phyloP scores from a whole-genome alignment of 2,329 filamentous ascomycete species.

The Nectriaceae sp. region DNA sequence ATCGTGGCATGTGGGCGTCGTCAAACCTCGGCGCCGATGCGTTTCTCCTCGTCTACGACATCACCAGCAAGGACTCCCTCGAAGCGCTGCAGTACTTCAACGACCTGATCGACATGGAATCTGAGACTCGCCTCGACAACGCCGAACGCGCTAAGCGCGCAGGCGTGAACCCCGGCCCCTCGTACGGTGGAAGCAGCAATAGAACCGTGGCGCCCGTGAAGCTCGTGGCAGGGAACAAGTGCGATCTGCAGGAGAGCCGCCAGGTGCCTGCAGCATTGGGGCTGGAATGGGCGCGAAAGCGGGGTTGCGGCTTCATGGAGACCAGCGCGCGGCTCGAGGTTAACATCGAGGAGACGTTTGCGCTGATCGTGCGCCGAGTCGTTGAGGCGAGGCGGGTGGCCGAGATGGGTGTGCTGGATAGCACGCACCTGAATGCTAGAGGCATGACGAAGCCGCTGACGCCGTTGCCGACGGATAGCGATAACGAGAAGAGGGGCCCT shows the following conservation, averaged over 20 bases:
- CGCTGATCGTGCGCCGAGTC: slow-evolving; percentile 64
- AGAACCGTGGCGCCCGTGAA: slow-evolving; percentile 72
- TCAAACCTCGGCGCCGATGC: slow-evolving; percentile 79
- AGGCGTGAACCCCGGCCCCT: slow-evolving; percentile 33
- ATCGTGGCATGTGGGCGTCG: slow-evolving; percentile 82
- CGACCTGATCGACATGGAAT: slow-evolving; percentile 81
- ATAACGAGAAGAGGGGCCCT: slow-evolving; percentile 48
- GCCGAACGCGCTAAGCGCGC: slow-evolving; percentile 53
- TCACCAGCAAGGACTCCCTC: slow-evolving; percentile 70
- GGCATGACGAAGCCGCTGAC: slow-evolving; percentile 61
- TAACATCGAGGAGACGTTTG: slow-evolving; percentile 89
- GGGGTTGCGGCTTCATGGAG: slow-evolving; percentile 86
- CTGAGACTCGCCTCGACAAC: slow-evolving; percentile 67
- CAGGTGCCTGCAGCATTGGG: slow-evolving; percentile 70
- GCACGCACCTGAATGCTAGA: slow-evolving; percentile 47
- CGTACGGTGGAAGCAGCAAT: slow-evolving; percentile 33
- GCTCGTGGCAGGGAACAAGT: slow-evolving; percentile 86
- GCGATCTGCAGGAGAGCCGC: slow-evolving; percentile 71
- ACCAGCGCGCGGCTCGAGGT: slow-evolving; percentile 82
- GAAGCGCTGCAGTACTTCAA: slow-evolving; percentile 77
- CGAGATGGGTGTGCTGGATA: slow-evolving; percentile 46
- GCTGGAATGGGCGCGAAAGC: slow-evolving; percentile 73
- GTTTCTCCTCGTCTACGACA: slow-evolving; percentile 87
- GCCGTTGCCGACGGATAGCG: slow-evolving; percentile 46
- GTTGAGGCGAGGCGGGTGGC: slow-evolving; percentile 57